A percentile compares a stretch with the other conserved stretches of the same genome.
Evolutionary conservation across 441 rosid species (phyloP).

Genomic region (Pelargonium cotyledonis): DNA sequence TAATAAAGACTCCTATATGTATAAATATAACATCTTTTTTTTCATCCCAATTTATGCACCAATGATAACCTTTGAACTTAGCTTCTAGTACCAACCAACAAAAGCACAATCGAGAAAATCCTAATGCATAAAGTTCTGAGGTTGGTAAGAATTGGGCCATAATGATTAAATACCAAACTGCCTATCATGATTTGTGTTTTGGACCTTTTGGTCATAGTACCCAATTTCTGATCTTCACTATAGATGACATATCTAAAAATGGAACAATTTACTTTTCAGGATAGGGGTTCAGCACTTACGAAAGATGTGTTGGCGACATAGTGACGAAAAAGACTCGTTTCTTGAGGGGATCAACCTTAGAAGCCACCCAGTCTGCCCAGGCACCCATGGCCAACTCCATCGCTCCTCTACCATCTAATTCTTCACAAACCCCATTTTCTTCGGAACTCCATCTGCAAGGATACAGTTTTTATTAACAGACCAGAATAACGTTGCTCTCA

Average conservation of each 20-base stretch:
- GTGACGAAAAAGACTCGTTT: constrained; percentile 72
- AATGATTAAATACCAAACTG: background rate
- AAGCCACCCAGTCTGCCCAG: constrained; percentile 86
- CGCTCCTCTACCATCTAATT: constrained; percentile 60
- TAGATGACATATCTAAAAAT: background rate
- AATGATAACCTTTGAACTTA: background rate
- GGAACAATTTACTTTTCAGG: background rate
- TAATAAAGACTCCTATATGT: background rate
- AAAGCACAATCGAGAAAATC: background rate
- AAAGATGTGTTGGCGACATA: constrained; percentile 89
- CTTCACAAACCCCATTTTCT: constrained; percentile 60
- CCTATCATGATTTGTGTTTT: background rate
- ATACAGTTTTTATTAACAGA: constrained; percentile 7
- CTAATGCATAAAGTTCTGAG: background rate
- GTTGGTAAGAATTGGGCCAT: background rate
- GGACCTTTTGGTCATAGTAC: background rate
- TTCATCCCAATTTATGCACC: background rate
- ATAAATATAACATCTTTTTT: too few relatives aligned
- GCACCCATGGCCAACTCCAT: constrained; percentile 88
- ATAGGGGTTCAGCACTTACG: constrained; percentile 34
- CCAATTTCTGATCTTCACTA: constrained; percentile 5
- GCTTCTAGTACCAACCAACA: background rate
- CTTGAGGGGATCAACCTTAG: constrained; percentile 39
- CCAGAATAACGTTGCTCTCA: background rate
- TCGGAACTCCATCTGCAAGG: constrained; percentile 78